Percentiles rank a stretch among this genome's conserved stretches.
Evolutionary conservation across 1,139 yeast genomes (phyloP).

Genomic region (Geotrichum reessii): DNA sequence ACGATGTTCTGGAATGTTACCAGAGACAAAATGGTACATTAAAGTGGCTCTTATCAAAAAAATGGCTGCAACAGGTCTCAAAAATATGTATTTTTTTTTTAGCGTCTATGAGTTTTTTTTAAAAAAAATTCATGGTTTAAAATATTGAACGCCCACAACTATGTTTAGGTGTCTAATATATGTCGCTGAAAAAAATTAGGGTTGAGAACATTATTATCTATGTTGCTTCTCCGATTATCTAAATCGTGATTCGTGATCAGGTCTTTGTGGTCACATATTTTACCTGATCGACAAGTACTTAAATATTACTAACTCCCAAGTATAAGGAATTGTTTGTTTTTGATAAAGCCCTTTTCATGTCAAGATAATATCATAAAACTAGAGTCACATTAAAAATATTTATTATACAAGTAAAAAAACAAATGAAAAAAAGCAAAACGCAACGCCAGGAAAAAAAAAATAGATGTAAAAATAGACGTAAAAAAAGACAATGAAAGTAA

Average conservation of each 20-base stretch:
- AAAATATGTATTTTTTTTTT: no score
- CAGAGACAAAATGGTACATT: not conserved
- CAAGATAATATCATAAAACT: not conserved
- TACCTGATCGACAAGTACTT: not conserved
- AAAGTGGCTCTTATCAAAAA: not conserved
- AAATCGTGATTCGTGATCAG: not conserved
- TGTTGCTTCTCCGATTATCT: no score
- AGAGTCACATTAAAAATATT: not conserved
- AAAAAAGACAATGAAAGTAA: constrained; percentile 25
- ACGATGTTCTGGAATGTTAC: not conserved
- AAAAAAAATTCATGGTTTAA: no score
- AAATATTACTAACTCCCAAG: not conserved
- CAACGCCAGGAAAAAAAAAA: not conserved
- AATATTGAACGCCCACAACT: no score
- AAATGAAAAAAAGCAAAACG: not conserved
- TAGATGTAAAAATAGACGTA: not conserved
- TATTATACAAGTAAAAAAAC: not conserved
- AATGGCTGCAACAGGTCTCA: not conserved
- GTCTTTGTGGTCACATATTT: not conserved
- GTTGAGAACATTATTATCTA: no score
- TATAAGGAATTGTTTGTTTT: no score
- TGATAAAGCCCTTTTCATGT: not conserved
- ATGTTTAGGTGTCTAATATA: no score
- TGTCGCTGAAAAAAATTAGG: no score
- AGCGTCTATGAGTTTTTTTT: no score